A percentile compares a stretch with the other conserved stretches of the same genome.
Evolutionary conservation across 352 stramenopile genomes (phyloP).

Genomic region (Phytophthora citrophthora): DNA sequence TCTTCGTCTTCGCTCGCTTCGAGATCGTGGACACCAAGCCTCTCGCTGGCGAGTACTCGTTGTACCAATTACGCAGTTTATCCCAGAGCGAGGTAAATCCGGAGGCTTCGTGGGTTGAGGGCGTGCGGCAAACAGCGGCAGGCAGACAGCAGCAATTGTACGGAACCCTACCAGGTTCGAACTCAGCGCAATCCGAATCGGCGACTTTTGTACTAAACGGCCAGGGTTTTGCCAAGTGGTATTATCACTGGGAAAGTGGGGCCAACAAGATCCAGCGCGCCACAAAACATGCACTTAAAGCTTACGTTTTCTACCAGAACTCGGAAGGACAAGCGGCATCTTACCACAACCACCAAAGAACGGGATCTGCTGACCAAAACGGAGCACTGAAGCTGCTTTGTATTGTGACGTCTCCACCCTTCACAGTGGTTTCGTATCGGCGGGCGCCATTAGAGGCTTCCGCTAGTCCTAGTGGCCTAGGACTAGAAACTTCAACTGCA

Average conservation of each 20-base stretch:
- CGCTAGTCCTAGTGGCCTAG: background rate
- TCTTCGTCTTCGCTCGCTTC: conserved; percentile 38
- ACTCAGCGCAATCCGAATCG: conserved; percentile 1
- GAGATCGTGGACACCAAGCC: conserved; percentile 38
- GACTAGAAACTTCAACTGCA: conserved; percentile 8
- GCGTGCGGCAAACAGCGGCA: conserved; percentile 22
- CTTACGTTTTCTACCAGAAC: conserved; percentile 53
- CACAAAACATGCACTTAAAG: conserved; percentile 60
- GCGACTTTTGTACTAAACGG: conserved; percentile 49
- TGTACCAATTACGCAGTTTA: conserved; percentile 32
- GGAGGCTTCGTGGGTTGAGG: conserved; percentile 70
- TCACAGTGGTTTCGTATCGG: conserved; percentile 55
- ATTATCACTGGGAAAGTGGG: conserved; percentile 69
- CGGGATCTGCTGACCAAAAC: background rate
- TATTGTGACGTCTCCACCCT: conserved; percentile 44
- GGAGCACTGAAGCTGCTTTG: conserved; percentile 36
- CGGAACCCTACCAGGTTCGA: conserved; percentile 24
- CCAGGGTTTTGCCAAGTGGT: conserved; percentile 60
- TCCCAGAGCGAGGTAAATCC: conserved; percentile 63
- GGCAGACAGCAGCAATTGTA: conserved; percentile 23
- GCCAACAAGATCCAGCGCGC: conserved; percentile 66
- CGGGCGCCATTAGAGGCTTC: conserved; percentile 30
- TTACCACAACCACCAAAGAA: background rate
- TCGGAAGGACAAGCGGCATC: background rate
- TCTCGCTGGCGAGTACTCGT: conserved; percentile 5